Conservation (phyloP, 441 rosid genomes). For the Gossypium trilobum region DNA sequence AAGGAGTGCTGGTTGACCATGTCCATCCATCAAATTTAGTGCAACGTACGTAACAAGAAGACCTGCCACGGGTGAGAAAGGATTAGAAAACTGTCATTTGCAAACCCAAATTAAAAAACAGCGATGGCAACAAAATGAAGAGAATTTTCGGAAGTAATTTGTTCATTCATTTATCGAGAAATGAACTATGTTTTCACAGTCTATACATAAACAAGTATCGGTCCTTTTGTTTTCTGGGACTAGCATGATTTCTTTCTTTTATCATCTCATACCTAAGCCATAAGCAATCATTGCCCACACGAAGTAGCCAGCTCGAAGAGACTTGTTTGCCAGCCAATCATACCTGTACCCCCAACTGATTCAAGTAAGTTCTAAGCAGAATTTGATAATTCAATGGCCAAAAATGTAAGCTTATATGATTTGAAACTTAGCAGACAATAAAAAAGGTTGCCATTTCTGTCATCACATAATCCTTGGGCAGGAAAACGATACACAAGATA, state of each 20-base stretch:
- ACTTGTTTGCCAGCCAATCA: constrained; percentile 83
- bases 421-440: constrained; percentile 12
- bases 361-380: not conserved
- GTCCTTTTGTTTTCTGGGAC: not conserved
- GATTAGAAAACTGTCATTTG: constrained; percentile 1
- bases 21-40: constrained; percentile 70
- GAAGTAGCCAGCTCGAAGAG: constrained; percentile 78
- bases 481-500: not conserved
- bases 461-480: not conserved
- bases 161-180: not conserved
- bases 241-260: not conserved
- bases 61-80: constrained; percentile 28
- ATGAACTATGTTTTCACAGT: too few relatives aligned
- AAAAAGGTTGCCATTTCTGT: not conserved
- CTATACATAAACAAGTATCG: not conserved
- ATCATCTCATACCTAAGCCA: constrained; percentile 58
- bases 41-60: constrained; percentile 62
- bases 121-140: not conserved
- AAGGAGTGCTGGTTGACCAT: constrained; percentile 69
- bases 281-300: constrained; percentile 84
- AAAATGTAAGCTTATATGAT: not conserved
- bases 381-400: not conserved
- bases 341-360: constrained; percentile 38
- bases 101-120: not conserved
- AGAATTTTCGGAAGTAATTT: not conserved